Conservation (phyloP, 129 eudicot species). For the Kitagawia praeruptora region DNA sequence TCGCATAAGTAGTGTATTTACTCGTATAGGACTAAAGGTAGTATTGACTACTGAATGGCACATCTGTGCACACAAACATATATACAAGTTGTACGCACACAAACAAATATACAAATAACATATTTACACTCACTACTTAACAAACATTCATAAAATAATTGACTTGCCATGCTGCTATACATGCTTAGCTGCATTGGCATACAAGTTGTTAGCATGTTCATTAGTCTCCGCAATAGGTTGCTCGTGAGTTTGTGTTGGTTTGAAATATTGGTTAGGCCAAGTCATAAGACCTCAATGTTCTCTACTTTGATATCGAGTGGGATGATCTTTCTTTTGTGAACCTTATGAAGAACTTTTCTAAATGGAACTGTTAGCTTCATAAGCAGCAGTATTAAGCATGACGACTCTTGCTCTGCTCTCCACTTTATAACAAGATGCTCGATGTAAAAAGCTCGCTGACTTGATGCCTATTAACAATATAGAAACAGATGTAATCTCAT, state of each 20-base stretch:
- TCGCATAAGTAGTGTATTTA: not conserved
- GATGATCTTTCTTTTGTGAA: slow-evolving; percentile 39
- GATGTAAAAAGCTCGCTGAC: slow-evolving; percentile 46
- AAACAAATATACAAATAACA: not conserved
- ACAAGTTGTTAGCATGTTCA: slow-evolving; percentile 34
- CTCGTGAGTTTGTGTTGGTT: slow-evolving; percentile 24
- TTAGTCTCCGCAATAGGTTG: slow-evolving; percentile 19
- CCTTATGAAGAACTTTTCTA: slow-evolving; percentile 52
- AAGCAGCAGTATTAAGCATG: slow-evolving; percentile 55
- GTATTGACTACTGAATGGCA: not conserved
- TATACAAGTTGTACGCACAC: not conserved
- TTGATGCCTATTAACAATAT: slow-evolving; percentile 20
- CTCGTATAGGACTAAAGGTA: not conserved
- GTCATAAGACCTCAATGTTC: slow-evolving; percentile 69
- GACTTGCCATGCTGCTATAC: slow-evolving; percentile 43
- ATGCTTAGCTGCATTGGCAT: slow-evolving; percentile 83
- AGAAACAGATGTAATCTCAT: not conserved
- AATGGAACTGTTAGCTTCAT: slow-evolving; percentile 37
- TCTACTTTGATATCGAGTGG: slow-evolving; percentile 29
- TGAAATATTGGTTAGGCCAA: slow-evolving; percentile 51
- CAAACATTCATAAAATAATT: not conserved
- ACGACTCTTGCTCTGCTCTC: slow-evolving; percentile 77
- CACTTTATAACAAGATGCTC: slow-evolving; percentile 50
- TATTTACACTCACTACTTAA: not conserved
- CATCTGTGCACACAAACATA: not conserved